phyloP scores from a whole-genome alignment of 306 rosid species.

The Trichosanthes cucumerina region DNA sequence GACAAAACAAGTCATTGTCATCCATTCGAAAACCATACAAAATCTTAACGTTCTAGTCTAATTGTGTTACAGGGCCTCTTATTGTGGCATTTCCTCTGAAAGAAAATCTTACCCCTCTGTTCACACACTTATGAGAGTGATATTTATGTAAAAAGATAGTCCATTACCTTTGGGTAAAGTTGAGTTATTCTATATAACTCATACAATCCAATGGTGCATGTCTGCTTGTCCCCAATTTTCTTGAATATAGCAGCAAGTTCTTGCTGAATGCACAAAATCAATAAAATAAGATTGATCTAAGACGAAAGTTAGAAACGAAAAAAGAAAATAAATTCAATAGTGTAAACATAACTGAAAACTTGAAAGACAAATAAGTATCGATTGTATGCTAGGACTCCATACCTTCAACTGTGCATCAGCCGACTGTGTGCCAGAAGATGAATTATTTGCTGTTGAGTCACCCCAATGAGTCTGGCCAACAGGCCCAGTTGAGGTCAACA shows the following conservation, averaged over 20 bases:
- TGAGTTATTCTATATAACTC: conserved; percentile 93
- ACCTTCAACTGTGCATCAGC: conserved; percentile 96
- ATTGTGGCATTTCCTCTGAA: background rate
- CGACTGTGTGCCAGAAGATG: conserved; percentile 82
- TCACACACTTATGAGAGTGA: background rate
- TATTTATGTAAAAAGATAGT: background rate
- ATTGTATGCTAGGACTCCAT: background rate
- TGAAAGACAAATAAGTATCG: background rate
- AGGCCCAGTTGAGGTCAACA: conserved; percentile 95
- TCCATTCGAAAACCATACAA: background rate
- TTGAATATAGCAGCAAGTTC: conserved; percentile 98
- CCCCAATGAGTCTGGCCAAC: conserved; percentile 96
- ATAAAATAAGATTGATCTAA: conserved; percentile 2
- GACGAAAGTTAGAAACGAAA: background rate
- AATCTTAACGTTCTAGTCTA: background rate
- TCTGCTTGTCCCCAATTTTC: conserved; percentile 99
- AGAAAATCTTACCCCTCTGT: background rate
- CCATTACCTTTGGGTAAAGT: conserved; percentile 78
- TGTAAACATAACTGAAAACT: background rate
- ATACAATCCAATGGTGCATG: conserved; percentile 85
- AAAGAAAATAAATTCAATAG: background rate
- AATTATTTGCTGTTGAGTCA: conserved; percentile 74
- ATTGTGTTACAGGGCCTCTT: background rate
- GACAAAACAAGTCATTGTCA: background rate
- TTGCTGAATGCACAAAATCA: conserved; percentile 42